Conservation (phyloP, 108 stramenopile species). For the Skeletonema potamos region DNA sequence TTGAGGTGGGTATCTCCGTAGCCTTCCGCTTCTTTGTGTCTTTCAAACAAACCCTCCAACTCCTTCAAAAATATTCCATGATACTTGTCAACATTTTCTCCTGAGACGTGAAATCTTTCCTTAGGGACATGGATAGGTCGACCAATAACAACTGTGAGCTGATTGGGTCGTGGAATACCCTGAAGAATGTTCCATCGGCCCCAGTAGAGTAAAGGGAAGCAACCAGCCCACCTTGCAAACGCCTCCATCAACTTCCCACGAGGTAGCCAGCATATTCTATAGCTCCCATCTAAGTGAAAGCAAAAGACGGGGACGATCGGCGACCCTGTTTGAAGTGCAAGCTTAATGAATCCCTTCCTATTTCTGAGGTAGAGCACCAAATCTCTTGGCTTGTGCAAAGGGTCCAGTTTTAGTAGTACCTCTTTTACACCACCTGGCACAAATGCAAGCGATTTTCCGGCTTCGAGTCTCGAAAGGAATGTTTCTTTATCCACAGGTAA, state of each 20-base stretch:
- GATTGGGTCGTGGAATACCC: conserved; percentile 43
- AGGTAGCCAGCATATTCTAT: conserved; percentile 43
- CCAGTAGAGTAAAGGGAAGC: conserved; percentile 46
- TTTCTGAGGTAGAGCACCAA: conserved; percentile 59
- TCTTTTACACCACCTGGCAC: conserved; percentile 62
- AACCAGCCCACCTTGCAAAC: conserved; percentile 38
- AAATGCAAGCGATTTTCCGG: conserved; percentile 45
- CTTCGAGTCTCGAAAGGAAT: conserved; percentile 39
- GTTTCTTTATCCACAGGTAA: conserved; percentile 47
- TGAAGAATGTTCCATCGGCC: conserved; percentile 48
- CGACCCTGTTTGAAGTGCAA: conserved; percentile 71
- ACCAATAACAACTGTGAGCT: conserved; percentile 42
- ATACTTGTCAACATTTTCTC: conserved; percentile 47
- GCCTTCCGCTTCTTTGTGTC: conserved; percentile 50
- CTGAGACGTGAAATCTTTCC: conserved; percentile 20
- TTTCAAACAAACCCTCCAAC: conserved; percentile 50
- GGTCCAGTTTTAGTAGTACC: conserved; percentile 37
- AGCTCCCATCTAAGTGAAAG: conserved; percentile 64
- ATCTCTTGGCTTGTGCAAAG: conserved; percentile 34
- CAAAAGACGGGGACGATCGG: conserved; percentile 81
- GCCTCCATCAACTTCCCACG: conserved; percentile 32
- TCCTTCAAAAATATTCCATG: conserved; percentile 48
- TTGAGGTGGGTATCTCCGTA: conserved; percentile 51
- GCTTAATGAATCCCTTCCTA: conserved; percentile 85
- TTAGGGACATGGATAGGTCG: conserved; percentile 40